These are phyloP conservation scores for Antitrichia curtipendula DNA, from an alignment of 225 moss, liverwort and hornwort species.

Conservation along the genomic window DNA sequence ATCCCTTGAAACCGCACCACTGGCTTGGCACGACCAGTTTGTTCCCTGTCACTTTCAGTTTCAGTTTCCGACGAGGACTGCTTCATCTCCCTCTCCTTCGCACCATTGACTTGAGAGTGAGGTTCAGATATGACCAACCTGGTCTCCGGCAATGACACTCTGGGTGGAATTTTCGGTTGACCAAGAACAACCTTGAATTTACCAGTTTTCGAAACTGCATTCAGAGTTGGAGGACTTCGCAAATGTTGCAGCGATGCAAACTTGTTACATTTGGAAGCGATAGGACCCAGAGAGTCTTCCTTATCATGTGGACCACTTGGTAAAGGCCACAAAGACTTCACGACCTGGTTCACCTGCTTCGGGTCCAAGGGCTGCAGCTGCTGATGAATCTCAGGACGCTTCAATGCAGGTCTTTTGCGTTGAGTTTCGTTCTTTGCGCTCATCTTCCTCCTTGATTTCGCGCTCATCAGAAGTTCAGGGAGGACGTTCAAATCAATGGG, in stretches of 20 bases:
- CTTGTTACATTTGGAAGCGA: conserved; percentile 12
- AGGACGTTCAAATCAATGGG: conserved; percentile 42
- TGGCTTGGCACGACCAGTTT: conserved; percentile 4
- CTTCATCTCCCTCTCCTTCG: not conserved
- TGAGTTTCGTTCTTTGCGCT: not conserved
- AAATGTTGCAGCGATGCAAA: not conserved
- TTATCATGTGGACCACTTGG: not conserved
- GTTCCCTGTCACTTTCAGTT: conserved; percentile 49
- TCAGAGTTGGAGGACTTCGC: conserved; percentile 5
- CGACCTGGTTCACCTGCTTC: conserved; percentile 30
- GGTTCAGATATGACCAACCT: not conserved
- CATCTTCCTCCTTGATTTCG: conserved; percentile 22
- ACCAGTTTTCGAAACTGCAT: not conserved
- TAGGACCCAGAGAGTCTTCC: not conserved
- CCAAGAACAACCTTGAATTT: conserved; percentile 6
- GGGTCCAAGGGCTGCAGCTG: conserved; percentile 37
- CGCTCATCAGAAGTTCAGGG: conserved; percentile 38
- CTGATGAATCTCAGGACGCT: conserved; percentile 40
- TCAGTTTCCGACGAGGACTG: conserved; percentile 41
- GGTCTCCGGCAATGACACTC: not conserved
- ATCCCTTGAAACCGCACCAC: conserved; percentile 13
- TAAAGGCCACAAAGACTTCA: conserved; percentile 43
- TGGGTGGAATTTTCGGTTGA: conserved; percentile 2
- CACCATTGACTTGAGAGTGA: not conserved
- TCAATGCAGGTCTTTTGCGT: conserved; percentile 20